Percentiles rank a stretch among this genome's conserved stretches.
phyloP scores from a whole-genome alignment of 129 eudicot species.

The Flaveria ramosissima region DNA sequence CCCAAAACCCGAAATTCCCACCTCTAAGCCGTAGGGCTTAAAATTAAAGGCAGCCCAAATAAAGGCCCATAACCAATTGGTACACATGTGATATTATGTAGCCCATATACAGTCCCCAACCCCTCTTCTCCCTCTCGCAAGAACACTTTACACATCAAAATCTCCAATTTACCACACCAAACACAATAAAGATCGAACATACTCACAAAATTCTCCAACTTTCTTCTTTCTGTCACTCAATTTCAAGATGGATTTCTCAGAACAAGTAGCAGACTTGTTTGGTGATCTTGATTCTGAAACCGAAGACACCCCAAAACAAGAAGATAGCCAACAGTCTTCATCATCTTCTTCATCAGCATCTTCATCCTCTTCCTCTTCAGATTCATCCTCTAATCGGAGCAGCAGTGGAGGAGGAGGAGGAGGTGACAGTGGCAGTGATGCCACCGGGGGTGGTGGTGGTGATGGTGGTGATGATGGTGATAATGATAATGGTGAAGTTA shows the following conservation, averaged over 20 bases:
- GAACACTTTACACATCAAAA: constrained; percentile 10
- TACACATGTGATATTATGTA: neutral
- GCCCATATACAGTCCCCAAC: no score
- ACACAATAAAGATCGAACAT: constrained; percentile 1
- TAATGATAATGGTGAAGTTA: constrained; percentile 58
- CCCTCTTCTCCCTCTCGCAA: constrained; percentile 7
- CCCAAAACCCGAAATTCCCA: no score
- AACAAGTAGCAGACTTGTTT: constrained; percentile 60
- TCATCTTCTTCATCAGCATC: constrained; percentile 46
- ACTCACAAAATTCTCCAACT: neutral
- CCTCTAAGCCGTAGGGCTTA: no score
- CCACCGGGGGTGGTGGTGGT: constrained; percentile 19
- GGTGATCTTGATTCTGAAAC: constrained; percentile 54
- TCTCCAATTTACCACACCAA: constrained; percentile 17
- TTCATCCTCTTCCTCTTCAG: constrained; percentile 56
- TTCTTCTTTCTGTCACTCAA: no score
- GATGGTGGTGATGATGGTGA: constrained; percentile 4
- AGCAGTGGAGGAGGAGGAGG: constrained; percentile 32
- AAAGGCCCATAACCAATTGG: neutral
- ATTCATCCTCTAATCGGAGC: constrained; percentile 61
- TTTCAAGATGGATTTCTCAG: constrained; percentile 55
- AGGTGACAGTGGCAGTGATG: constrained; percentile 23
- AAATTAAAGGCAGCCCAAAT: neutral
- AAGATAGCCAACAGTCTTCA: constrained; percentile 33
- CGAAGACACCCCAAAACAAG: constrained; percentile 20